Percentiles rank a stretch among this genome's conserved stretches.
Evolutionary conservation across 2,329 filamentous ascomycete genomes (phyloP).

Genomic region (Stylonectria norvegica): DNA sequence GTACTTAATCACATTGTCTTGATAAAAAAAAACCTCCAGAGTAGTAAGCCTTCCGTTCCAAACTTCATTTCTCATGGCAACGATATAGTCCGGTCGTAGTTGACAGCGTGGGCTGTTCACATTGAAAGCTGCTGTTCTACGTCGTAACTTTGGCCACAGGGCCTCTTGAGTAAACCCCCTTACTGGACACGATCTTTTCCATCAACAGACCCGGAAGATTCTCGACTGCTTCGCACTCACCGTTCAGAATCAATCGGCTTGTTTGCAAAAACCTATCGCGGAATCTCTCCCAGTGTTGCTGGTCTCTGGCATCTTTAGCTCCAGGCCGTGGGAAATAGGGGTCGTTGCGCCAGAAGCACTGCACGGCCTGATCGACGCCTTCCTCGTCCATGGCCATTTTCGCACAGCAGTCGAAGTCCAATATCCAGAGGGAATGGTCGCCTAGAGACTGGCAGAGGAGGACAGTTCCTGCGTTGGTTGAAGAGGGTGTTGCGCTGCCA

Average conservation of each 20-base stretch:
- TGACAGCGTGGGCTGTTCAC: no score
- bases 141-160: no score
- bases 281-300: conserved; percentile 25
- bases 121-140: no score
- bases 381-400: conserved; percentile 33
- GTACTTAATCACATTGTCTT: no score
- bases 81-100: no score
- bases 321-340: conserved; percentile 47
- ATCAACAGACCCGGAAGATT: conserved; percentile 2
- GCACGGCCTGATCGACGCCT: conserved; percentile 41
- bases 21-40: no score
- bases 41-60: no score
- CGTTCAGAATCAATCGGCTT: conserved; percentile 1
- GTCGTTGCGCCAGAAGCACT: conserved; percentile 48
- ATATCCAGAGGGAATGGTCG: conserved; percentile 39
- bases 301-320: conserved; percentile 4
- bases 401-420: conserved; percentile 46
- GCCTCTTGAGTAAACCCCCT: neutral
- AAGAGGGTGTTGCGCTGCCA: neutral
- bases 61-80: no score
- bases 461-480: no score
- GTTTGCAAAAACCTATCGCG: neutral
- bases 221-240: neutral
- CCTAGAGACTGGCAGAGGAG: conserved; percentile 22
- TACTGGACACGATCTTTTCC: conserved; percentile 1